These are phyloP conservation scores for Diaporthe sp. DNA, from an alignment of 2,329 filamentous ascomycete species.

Conservation along the genomic window DNA sequence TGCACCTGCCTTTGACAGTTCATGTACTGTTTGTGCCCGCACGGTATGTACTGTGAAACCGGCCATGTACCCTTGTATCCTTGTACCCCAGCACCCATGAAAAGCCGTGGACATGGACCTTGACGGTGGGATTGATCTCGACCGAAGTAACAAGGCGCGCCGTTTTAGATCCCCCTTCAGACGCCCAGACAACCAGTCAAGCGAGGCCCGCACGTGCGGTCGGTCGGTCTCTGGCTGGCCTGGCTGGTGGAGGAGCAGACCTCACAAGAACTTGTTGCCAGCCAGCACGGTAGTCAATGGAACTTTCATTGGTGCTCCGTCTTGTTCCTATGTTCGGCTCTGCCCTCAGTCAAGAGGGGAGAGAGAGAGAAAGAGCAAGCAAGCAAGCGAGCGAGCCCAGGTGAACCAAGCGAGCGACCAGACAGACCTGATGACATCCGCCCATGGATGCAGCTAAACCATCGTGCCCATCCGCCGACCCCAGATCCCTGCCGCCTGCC, in stretches of 20 bases:
- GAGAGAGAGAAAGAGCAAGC: neutral
- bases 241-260: neutral
- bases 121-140: slow-evolving; percentile 33
- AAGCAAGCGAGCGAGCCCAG: neutral
- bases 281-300: neutral
- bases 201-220: slow-evolving; percentile 20
- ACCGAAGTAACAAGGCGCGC: slow-evolving; percentile 35
- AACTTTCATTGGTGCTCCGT: neutral
- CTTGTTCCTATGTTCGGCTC: neutral
- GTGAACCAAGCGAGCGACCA: slow-evolving; percentile 7
- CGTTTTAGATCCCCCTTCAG: slow-evolving; percentile 35
- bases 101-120: slow-evolving; percentile 15
- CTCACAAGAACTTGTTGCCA: neutral
- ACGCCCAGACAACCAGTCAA: slow-evolving; percentile 31
- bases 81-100: slow-evolving; percentile 1
- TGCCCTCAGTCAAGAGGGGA: neutral
- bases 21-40: neutral
- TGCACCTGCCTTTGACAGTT: slow-evolving; percentile 17
- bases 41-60: neutral
- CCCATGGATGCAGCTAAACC: slow-evolving; percentile 31
- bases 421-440: slow-evolving; percentile 33
- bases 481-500: slow-evolving; percentile 34
- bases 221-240: slow-evolving; percentile 14
- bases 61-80: neutral
- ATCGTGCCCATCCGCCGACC: slow-evolving; percentile 36